Evolutionary conservation across 2,329 filamentous ascomycete genomes (phyloP), one percentile per base, ranked within the genome.

Genomic region (Exserohilum rostratum): DNA sequence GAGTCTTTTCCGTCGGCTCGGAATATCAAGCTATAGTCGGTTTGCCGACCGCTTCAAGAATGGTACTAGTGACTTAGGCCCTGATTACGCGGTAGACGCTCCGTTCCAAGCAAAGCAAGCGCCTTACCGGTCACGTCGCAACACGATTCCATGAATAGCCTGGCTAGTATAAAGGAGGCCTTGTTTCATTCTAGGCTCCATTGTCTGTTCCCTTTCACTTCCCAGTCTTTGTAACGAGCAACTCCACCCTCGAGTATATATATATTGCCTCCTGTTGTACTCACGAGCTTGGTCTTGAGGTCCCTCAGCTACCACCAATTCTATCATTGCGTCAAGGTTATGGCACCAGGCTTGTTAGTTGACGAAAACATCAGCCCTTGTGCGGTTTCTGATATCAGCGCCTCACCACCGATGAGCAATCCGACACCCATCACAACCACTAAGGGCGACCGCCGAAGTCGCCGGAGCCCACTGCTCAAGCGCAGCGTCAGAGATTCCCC

Each of bases 401-500:
- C 27, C 18, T 50, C 46, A 20, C 18, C 34, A 27, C 30, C 40
- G 27, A 39, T 17, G 2, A 44, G 35, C 34, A 20, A 47, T 12
- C 12, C 12, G 18, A 30, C n/a, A 20, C 53, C 45, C 17, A 33
- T 22, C 6, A 20, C 30, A 2, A 15, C 13, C 10, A 25, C 40
- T 22, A 11, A 11, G n/a, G 31, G 47, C 13, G 34, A 13, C 13
- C 40, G 34, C 29, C 46, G 13, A n/a, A 31, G 6, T 31, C 46
- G 35, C 17, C 20, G 40, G 18, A 46, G 35, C n/a, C 53, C 53
- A 30, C 46, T 85, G 20, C 75, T 87, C 34, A 83, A 86, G 63
- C 78, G 83, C 33, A 77, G 80, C 46, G 77, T 83, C 2, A 77
- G 78, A 64, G 76, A 27, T 57, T 76, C 17, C 80, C 83, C n/a